Evolutionary conservation across 164 flowering plant species (phyloP), one percentile per base, ranked within the genome.

Genomic region (Nymphaea thermarum): DNA sequence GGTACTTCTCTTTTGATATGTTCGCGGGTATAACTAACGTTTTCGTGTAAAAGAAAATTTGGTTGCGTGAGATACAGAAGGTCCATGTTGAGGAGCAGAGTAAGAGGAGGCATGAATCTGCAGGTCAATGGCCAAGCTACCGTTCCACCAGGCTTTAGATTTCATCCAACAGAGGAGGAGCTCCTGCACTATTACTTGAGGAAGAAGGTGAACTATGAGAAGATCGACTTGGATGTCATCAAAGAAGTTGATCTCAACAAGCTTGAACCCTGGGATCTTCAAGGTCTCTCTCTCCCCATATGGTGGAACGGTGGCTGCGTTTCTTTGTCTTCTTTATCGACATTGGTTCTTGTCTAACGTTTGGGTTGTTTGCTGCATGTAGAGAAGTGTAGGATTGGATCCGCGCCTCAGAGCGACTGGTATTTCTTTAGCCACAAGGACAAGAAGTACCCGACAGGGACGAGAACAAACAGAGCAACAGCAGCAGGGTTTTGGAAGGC

Each of bases 401-500:
- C 80, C 4, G 88, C 83, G 66, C 89, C 86, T 61, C 89, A 87
- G 67, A 85, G 77, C 4, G 93, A 90, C 10, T 90, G 90, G 89
- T 90, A 88, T 70, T 90, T 88, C 71, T 90, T 90, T 57, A 90
- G 92, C 77, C 89, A 87, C 70, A 88, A 87, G 65, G 96, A 90
- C 51, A 86, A 86, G 82, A 90, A 90, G 70, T 90, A 90, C 71
- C 93, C 93, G 2, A 87, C 91, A 0, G 96, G 96, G 17, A 86
- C 90, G 4, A 80, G 93, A 17, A 88, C 96, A 1, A 88, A 88
- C 75, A 74, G 96, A 66, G 91, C 93, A 15, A 90, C 96, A 0
- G 72, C 81, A n/a, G 88, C 88, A 4, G 96, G 96, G 14, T 90
- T 88, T 62, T 90, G 96, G 96, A 90, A 90, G 69, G 93, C 93